Conservation (phyloP, 331 rosid species). For the Pyrus hybrid region DNA sequence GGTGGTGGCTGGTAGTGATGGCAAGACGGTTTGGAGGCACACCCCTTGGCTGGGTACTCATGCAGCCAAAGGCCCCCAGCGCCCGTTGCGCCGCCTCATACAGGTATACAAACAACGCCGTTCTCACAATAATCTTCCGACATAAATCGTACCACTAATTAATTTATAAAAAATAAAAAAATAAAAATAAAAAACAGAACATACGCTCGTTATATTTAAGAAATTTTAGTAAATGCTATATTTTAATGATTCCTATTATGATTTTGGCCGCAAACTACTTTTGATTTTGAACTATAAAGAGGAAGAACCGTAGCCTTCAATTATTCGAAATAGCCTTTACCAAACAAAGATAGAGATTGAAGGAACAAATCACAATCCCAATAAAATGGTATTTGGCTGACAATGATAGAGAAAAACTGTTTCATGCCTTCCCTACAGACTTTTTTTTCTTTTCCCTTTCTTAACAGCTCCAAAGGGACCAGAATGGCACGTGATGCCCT, state of each 20-base stretch:
- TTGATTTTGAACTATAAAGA: background rate
- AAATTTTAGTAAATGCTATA: background rate
- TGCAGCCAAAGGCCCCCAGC: conserved; percentile 94
- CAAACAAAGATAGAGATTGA: conserved; percentile 52
- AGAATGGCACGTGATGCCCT: conserved; percentile 42
- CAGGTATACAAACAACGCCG: conserved; percentile 39
- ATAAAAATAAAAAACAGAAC: too few relatives aligned
- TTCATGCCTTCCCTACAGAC: conserved; percentile 75
- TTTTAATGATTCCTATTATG: background rate
- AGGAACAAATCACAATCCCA: conserved; percentile 50
- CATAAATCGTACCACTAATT: background rate
- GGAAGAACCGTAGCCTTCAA: background rate
- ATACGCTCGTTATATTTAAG: background rate
- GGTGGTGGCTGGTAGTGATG: conserved; percentile 90
- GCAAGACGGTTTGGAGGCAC: conserved; percentile 91
- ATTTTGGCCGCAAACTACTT: background rate
- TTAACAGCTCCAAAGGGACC: conserved; percentile 15
- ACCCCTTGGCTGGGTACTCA: conserved; percentile 94
- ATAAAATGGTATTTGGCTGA: conserved; percentile 47
- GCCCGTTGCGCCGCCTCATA: conserved; percentile 82
- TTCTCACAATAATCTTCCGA: background rate
- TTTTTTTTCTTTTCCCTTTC: background rate
- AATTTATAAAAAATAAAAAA: too few relatives aligned
- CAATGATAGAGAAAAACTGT: conserved; percentile 82
- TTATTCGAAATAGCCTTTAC: conserved; percentile 25